These are phyloP conservation scores for Ceratocystis huliohia DNA, from an alignment of 2,329 filamentous ascomycete species.

Conservation along the genomic window DNA sequence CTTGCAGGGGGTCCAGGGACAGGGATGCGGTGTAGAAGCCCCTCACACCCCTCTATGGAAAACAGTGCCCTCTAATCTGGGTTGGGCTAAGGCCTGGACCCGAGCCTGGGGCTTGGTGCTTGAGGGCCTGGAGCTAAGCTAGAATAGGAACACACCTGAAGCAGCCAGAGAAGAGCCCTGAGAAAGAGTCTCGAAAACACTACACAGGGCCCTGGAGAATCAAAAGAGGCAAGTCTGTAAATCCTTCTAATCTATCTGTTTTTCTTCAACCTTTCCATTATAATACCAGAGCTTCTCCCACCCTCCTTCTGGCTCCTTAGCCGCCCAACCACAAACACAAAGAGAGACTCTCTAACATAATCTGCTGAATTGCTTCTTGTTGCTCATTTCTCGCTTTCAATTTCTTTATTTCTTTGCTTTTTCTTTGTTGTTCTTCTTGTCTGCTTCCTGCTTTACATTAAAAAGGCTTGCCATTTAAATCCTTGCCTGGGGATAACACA, in stretches of 20 bases:
- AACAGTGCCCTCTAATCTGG: neutral
- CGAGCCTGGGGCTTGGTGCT: neutral
- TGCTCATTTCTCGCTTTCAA: constrained; percentile 14
- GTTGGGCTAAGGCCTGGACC: neutral
- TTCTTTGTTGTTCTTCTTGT: neutral
- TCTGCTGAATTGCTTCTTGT: neutral
- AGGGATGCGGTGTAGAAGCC: neutral
- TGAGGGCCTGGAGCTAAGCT: neutral
- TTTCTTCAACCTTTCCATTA: constrained; percentile 6
- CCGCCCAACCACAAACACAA: constrained; percentile 6
- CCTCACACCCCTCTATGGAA: neutral
- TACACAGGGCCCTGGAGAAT: neutral
- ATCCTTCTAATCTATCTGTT: neutral
- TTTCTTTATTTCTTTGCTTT: constrained; percentile 11
- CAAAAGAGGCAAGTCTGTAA: neutral
- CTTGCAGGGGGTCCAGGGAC: neutral
- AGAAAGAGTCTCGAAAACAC: neutral
- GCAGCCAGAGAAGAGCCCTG: neutral
- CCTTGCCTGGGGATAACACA: neutral
- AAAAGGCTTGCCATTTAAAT: neutral
- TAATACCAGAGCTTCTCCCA: constrained; percentile 17
- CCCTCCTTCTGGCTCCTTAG: neutral
- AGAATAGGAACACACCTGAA: neutral
- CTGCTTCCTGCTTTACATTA: neutral
- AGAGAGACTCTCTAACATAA: constrained; percentile 1